Base-by-base conservation (phyloP, 768 basidiomycete species). In the Daedalea quercina region DNA sequence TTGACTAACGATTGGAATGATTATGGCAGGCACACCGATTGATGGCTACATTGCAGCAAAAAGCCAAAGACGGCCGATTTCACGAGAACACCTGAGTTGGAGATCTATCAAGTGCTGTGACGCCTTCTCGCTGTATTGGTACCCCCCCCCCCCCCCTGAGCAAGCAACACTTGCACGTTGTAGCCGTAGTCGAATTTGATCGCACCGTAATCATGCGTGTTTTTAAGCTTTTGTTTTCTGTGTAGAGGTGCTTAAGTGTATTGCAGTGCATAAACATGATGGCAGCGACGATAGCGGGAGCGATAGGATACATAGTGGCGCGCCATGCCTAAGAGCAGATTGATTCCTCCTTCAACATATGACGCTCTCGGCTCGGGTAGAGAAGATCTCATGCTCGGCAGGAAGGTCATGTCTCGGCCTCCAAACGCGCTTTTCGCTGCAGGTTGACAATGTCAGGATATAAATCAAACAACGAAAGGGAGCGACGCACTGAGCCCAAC, bases 351-450 rank as follows among this genome's bases (percentile, higher is more conserved):
- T 11, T 31, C 28, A 31, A 31, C 19, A 24, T 28, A 25, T 52
- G 50, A 43, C 23, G 31, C 11, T n/a, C 37, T 51, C 37, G 17
- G 33, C 44, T 58, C 48, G 47, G 53, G 26, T 40, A 48, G 37
- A 31, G 28, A n/a, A 11, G 28, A 31, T 6, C 28, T 11, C 6
- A 31, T 31, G 28, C 4, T 23, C 17, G 13, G 23, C 24, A 17
- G 47, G 34, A 3, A 53, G 31, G 67, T 66, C 61, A 71, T 57
- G 71, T 70, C 57, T 80, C 85, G 65, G 78, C 75, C 66, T 78
- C 86, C 46, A 71, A 64, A 23, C 85, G 81, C 53, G 87, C 87
- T 70, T 77, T 81, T 66, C 80, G 77, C 88, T 89, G 57, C 22
- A 51, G 50, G 24, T 31, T 6, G 4, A 33, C 37, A 52, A 31